Evolutionary conservation across 176 grass and related monocot species (phyloP).

Genomic region (Carex cristatella): DNA sequence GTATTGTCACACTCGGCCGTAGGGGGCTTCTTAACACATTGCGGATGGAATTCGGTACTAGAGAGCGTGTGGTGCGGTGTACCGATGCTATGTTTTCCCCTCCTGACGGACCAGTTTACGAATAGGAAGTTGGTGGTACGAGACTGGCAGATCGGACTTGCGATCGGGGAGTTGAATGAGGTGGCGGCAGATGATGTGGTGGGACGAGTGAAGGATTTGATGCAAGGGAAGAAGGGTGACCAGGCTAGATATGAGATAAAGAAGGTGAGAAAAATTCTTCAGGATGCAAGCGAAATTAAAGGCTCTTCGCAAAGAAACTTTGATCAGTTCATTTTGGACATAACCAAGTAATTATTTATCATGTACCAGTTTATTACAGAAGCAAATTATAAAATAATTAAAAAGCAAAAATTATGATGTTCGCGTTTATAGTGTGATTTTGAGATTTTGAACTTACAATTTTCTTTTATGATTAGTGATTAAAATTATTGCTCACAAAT

Average conservation of each 20-base stretch:
- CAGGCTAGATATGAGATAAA: slow-evolving; percentile 22
- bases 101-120: slow-evolving; percentile 58
- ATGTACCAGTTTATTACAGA: neutral
- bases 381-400: neutral
- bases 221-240: slow-evolving; percentile 34
- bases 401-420: too few relatives aligned
- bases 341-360: slow-evolving; percentile 11
- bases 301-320: slow-evolving; percentile 56
- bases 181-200: slow-evolving; percentile 36
- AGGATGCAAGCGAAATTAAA: slow-evolving; percentile 24
- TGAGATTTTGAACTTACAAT: too few relatives aligned
- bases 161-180: slow-evolving; percentile 36
- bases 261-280: slow-evolving; percentile 24
- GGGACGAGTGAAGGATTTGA: slow-evolving; percentile 24
- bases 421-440: too few relatives aligned
- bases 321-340: slow-evolving; percentile 42
- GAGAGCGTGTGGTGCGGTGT: slow-evolving; percentile 61
- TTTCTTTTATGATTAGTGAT: too few relatives aligned
- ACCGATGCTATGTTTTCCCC: slow-evolving; percentile 70
- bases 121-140: slow-evolving; percentile 41
- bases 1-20: slow-evolving; percentile 45
- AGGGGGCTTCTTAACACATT: slow-evolving; percentile 59
- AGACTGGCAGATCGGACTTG: slow-evolving; percentile 46
- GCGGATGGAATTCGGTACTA: slow-evolving; percentile 73
- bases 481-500: too few relatives aligned